Conservation (phyloP, 305 asterid species). For the Fraxinus albicans region DNA sequence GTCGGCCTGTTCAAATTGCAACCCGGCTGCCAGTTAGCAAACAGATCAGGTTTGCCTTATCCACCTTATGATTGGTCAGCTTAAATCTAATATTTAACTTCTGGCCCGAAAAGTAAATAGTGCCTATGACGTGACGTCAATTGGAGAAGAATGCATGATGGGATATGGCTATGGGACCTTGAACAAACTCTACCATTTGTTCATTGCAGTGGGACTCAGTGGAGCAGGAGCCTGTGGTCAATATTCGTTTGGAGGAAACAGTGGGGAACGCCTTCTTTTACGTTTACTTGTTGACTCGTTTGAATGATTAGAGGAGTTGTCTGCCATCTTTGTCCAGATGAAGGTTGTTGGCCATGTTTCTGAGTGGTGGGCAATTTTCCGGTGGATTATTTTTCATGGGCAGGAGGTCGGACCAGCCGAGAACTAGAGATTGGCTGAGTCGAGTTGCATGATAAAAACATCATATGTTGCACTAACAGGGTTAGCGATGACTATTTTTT, state of each 20-base stretch:
- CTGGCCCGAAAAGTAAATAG: slow-evolving; percentile 18
- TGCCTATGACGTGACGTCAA: slow-evolving; percentile 15
- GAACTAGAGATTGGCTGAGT: background rate
- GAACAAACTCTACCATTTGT: slow-evolving; percentile 31
- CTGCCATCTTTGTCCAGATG: slow-evolving; percentile 43
- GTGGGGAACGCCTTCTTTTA: slow-evolving; percentile 39
- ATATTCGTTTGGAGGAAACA: slow-evolving; percentile 20
- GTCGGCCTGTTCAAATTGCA: slow-evolving; percentile 19
- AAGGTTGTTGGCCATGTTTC: slow-evolving; percentile 15
- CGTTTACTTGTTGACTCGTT: slow-evolving; percentile 26
- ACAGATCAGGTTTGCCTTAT: slow-evolving; percentile 28
- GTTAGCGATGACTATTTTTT: background rate
- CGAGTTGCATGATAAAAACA: background rate
- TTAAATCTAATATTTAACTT: slow-evolving; percentile 12
- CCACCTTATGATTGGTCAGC: slow-evolving; percentile 21
- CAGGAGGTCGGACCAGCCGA: background rate
- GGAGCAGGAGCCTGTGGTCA: slow-evolving; percentile 33
- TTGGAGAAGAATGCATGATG: slow-evolving; percentile 33
- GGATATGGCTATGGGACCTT: slow-evolving; percentile 38
- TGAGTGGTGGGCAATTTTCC: slow-evolving; percentile 12
- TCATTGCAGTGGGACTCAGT: slow-evolving; percentile 26
- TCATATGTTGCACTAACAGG: background rate
- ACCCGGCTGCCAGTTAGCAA: slow-evolving; percentile 8
- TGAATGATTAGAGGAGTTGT: slow-evolving; percentile 56
- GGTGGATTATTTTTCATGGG: background rate